Evolutionary conservation across 345 rosid species (phyloP), one percentile per base, ranked within the genome.

Genomic region (Microthlaspi erraticum): DNA sequence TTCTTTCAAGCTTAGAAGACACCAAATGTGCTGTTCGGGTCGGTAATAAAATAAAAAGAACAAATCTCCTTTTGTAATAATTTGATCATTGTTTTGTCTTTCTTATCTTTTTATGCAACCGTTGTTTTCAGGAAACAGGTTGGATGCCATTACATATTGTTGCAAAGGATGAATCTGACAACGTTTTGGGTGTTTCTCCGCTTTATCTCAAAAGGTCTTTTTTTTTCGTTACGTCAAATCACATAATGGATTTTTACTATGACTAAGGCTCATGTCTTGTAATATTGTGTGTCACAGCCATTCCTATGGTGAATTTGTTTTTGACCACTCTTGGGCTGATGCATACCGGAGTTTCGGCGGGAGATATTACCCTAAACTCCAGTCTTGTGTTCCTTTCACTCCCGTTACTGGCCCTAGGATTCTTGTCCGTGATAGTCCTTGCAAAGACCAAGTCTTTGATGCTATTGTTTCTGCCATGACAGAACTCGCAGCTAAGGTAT

Each of bases 371-470:
- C 98, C 98, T 18, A 93, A 93, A 82, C 88, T 88, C 56, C 98
- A 93, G 72, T 88, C 88, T 26, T 93, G 98, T 83, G 96, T 93
- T 58, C 97, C 97, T 77, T 91, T 93, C 83, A 91, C 98, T 33
- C 98, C 97, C 0, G 97, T 93, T 36, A 82, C 98, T 74, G 98
- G 94, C 50, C 98, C 97, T 33, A 81, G 96, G 87, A 87, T 93
- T 73, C 64, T 93, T 57, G 51, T 86, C 46, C 94, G 94, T 23
- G 54, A 89, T 77, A 71, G 73, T 51, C 62, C 83, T 48, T 73
- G 67, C 68, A 89, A 80, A 86, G 88, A 87, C 70, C 90, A 93
- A 76, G 78, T 93, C 58, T 85, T 86, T 45, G 90, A 89, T 72
- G 77, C 81, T 73, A 73, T 93, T 17, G 89, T 82, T 52, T 79